phyloP scores from a whole-genome alignment of 2,329 filamentous ascomycete genomes.

The Fusarium sacchari region DNA sequence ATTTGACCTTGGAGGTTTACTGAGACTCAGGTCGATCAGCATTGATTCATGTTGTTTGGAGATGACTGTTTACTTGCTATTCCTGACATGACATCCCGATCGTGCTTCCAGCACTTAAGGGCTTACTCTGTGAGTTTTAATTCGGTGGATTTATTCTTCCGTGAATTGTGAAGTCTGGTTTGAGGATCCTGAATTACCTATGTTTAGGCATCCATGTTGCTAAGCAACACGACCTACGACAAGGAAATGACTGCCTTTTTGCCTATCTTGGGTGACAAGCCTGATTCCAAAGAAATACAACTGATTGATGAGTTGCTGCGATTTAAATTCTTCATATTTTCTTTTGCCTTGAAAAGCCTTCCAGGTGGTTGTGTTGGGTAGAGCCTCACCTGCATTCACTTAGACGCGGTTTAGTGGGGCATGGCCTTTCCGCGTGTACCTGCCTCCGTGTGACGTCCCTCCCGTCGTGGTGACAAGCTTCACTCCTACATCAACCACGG shows the following conservation, averaged over 20 bases:
- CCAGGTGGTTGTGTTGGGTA: not conserved
- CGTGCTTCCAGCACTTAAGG: not conserved
- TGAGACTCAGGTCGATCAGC: not conserved
- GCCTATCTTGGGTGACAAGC: not conserved
- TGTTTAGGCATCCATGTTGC: not conserved
- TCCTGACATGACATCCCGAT: not conserved
- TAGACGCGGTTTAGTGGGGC: constrained; percentile 5
- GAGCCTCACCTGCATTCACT: not conserved
- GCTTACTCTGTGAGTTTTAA: not conserved
- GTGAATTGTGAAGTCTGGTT: not conserved
- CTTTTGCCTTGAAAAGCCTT: not conserved
- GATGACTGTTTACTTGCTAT: not conserved
- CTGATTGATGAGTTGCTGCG: not conserved
- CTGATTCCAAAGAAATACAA: not conserved
- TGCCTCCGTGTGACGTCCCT: constrained; percentile 29
- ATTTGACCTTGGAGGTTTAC: not conserved
- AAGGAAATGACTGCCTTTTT: not conserved
- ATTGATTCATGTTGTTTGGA: not conserved
- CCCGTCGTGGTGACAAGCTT: constrained; percentile 9
- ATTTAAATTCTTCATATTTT: not conserved
- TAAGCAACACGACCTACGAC: not conserved
- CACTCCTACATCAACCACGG: constrained; percentile 2
- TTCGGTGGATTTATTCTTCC: not conserved
- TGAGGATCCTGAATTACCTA: not conserved
- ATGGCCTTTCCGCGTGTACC: constrained; percentile 15